phyloP scores from a whole-genome alignment of 345 rosid genomes.

The Corymbia maculata region DNA sequence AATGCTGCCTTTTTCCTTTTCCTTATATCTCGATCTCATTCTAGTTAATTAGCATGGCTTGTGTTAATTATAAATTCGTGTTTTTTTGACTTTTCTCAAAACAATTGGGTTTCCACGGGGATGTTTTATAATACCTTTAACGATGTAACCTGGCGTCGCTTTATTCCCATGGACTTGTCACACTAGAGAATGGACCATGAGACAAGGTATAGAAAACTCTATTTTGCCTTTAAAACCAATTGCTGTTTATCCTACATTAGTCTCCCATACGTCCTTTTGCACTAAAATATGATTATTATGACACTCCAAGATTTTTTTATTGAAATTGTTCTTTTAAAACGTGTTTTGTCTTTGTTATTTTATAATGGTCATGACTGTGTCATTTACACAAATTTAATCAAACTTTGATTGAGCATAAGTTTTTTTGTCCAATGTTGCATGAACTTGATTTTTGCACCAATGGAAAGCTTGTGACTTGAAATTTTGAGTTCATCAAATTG shows the following conservation, averaged over 20 bases:
- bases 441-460: neutral
- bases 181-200: slow-evolving; percentile 67
- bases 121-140: slow-evolving; percentile 19
- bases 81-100: slow-evolving; percentile 51
- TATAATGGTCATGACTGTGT: neutral
- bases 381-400: neutral
- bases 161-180: slow-evolving; percentile 85
- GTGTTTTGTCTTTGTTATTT: no score
- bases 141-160: slow-evolving; percentile 71
- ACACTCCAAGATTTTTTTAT: no score
- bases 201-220: no score
- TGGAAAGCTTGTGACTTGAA: neutral
- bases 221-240: no score
- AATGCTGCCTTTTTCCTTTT: neutral
- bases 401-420: neutral
- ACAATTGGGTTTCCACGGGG: no score
- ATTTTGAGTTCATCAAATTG: neutral
- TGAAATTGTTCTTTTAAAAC: no score
- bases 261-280: no score
- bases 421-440: neutral
- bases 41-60: no score
- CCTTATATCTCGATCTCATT: no score
- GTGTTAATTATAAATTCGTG: no score
- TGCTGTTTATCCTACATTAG: no score
- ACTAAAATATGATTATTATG: no score